Evolutionary conservation across 805 yeast species (phyloP).

Genomic region (Lachancea mirantina): DNA sequence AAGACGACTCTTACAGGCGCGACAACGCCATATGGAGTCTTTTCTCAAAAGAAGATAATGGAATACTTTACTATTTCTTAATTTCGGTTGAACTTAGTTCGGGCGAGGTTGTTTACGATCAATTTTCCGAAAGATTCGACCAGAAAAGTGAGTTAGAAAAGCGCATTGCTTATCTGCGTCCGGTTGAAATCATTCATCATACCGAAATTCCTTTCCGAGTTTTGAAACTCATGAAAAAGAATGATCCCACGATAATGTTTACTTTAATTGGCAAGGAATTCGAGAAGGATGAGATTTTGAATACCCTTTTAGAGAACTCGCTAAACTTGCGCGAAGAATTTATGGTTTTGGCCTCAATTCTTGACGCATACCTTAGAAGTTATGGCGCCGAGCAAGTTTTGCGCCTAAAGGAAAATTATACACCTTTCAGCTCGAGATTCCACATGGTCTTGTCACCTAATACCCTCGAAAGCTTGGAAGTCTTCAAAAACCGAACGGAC

Average conservation of each 20-base stretch:
- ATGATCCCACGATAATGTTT: constrained; percentile 23
- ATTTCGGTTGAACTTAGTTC: constrained; percentile 62
- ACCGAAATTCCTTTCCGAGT: constrained; percentile 14
- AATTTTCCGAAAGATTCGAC: constrained; percentile 49
- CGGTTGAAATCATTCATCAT: constrained; percentile 57
- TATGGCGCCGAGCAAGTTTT: constrained; percentile 57
- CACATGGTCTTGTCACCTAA: constrained; percentile 55
- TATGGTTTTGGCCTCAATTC: constrained; percentile 32
- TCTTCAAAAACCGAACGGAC: constrained; percentile 61
- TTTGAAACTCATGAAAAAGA: constrained; percentile 34
- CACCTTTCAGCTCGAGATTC: constrained; percentile 36
- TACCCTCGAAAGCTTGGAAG: constrained; percentile 65
- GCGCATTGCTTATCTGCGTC: constrained; percentile 63
- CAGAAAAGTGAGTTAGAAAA: constrained; percentile 63
- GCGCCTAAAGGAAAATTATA: constrained; percentile 42
- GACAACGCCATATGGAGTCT: constrained; percentile 27
- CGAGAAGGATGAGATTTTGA: constrained; percentile 11
- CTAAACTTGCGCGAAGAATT: constrained; percentile 22
- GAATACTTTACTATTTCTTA: constrained; percentile 16
- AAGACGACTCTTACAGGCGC: constrained; percentile 21
- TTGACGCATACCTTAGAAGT: constrained; percentile 51
- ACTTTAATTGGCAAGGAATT: constrained; percentile 6
- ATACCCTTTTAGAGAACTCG: constrained; percentile 24
- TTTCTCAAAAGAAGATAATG: constrained; percentile 14
- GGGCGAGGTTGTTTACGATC: constrained; percentile 71